These are phyloP conservation scores for Calonectria leucothoes DNA, from an alignment of 2,329 filamentous ascomycete genomes.

Conservation along the genomic window DNA sequence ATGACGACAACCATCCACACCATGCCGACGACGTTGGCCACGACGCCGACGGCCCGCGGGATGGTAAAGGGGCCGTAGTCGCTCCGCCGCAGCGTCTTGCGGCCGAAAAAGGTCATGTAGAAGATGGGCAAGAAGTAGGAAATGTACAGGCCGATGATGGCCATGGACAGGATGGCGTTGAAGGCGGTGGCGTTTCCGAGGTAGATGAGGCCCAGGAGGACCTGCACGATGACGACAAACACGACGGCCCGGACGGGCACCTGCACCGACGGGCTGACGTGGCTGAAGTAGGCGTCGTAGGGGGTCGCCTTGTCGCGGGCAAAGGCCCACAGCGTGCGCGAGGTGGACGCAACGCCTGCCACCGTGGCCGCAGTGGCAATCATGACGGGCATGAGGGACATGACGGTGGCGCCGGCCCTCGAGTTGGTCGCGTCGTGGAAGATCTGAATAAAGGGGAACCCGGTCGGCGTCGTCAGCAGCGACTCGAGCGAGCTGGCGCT, in stretches of 20 bases:
- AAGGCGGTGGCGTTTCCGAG: conserved; percentile 55
- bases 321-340: conserved; percentile 53
- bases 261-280: conserved; percentile 45
- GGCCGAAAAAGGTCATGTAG: conserved; percentile 51
- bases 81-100: conserved; percentile 31
- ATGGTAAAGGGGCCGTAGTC: conserved; percentile 45
- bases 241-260: conserved; percentile 48
- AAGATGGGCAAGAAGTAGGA: conserved; percentile 56
- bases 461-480: conserved; percentile 53
- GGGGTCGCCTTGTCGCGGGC: conserved; percentile 51
- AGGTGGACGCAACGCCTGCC: conserved; percentile 50
- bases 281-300: conserved; percentile 49
- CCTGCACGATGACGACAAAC: conserved; percentile 40
- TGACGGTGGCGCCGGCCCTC: conserved; percentile 37
- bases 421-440: conserved; percentile 46
- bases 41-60: conserved; percentile 45
- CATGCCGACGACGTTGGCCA: conserved; percentile 54
- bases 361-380: conserved; percentile 45
- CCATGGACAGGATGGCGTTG: conserved; percentile 54
- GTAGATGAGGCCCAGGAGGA: conserved; percentile 52
- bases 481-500: conserved; percentile 52
- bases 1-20: conserved; percentile 57
- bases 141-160: conserved; percentile 55
- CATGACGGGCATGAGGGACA: conserved; percentile 43
- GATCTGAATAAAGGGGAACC: conserved; percentile 57